Base-by-base conservation (phyloP, 2,329 filamentous ascomycete species). In the Verticillium isaacii region DNA sequence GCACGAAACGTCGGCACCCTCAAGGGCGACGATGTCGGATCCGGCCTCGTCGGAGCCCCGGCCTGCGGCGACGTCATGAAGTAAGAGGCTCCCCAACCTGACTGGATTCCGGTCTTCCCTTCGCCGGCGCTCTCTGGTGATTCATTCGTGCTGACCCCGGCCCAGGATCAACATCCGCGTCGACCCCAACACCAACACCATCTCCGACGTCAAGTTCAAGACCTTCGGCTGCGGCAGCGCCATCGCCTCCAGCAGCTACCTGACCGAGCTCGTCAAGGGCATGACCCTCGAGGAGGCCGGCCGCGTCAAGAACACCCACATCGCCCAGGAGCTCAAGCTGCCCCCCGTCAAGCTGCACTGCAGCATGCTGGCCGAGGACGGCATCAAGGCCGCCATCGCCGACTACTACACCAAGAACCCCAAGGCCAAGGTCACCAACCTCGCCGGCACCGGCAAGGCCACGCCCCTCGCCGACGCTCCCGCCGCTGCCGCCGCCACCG, bases 151-250 rank as follows among this genome's bases (percentile, higher is more conserved):
- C 63, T 64, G 39, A 66, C 59, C 23, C 34, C 5, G 2, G 68
- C 75, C 7, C 74, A 79, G 72, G 81, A 60, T 92, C 36, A 89
- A 92, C 79, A 96, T 95, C 78, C 89, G 92, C 63, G 93, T 97
- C 70, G 93, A 97, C 78, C 91, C 91, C 66, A 84, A 89, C 69
- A 92, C 88, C 71, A 91, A 95, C 75, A 94, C 88, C 69, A 97
- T 97, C 74, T 89, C 88, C 70, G 94, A 97, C 70, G 93, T 96
- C 74, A 95, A 96, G 79, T 97, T 97, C 86, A 97, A 97, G 88
- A 97, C 93, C 0, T 97, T 97, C 73, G 93, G 93, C 59, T 97
- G 93, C 75, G 93, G 93, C 61, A 93, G 89, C 34, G 95, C 95
- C 67, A 99, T 99, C 77, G 95, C 95, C 54, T 94, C 90, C 66